A percentile compares a stretch with the other conserved stretches of the same genome.
These are phyloP conservation scores for Haplographium delicatum DNA, from an alignment of 495 filamentous ascomycete species.

Conservation along the genomic window DNA sequence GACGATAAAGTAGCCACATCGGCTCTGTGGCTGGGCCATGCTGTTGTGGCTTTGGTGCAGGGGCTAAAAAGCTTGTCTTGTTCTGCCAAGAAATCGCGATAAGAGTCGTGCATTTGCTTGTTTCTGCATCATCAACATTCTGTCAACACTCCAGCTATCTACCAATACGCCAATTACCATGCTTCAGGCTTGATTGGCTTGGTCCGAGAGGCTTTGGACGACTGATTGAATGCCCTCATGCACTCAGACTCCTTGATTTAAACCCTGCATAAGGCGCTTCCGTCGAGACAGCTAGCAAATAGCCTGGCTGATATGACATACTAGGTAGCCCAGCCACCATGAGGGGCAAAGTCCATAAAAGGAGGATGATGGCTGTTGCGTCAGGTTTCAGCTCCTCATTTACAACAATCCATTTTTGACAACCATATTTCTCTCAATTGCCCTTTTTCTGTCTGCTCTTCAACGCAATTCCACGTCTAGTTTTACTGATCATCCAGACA, in stretches of 20 bases:
- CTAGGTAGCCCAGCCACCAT: conserved; percentile 8
- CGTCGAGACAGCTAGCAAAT: not conserved
- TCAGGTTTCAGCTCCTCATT: not conserved
- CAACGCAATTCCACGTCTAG: too few relatives aligned
- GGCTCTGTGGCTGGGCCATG: not conserved
- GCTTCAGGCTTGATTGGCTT: too few relatives aligned
- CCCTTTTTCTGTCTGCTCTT: not conserved
- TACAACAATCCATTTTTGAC: not conserved
- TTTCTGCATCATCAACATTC: not conserved
- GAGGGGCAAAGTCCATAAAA: conserved; percentile 9
- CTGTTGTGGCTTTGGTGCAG: not conserved
- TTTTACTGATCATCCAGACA: too few relatives aligned
- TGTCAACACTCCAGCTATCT: not conserved
- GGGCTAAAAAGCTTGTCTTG: conserved; percentile 1
- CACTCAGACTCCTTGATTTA: not conserved
- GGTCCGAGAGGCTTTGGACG: too few relatives aligned
- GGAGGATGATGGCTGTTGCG: not conserved
- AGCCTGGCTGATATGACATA: conserved; percentile 2
- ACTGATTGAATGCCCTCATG: not conserved
- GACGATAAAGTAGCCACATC: not conserved
- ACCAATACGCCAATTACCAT: too few relatives aligned
- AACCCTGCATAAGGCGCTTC: not conserved
- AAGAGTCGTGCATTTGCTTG: not conserved
- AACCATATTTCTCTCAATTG: not conserved
- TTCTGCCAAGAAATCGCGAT: not conserved